These are phyloP conservation scores for Backusella parvicylindrica DNA, from an alignment of 192 early-diverging fungal species.

Conservation along the genomic window DNA sequence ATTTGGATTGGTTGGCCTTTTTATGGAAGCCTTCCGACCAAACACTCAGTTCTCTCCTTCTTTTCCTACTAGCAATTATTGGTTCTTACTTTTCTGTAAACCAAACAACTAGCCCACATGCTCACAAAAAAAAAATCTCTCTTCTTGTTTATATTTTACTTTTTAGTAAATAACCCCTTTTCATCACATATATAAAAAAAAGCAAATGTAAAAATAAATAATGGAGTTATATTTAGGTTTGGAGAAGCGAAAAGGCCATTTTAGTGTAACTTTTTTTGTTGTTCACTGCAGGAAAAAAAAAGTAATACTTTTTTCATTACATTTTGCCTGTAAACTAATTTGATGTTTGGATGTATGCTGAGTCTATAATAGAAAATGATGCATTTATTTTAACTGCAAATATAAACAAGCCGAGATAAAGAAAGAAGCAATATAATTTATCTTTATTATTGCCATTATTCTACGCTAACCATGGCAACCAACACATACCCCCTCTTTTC, in stretches of 20 bases:
- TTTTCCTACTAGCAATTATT: no score
- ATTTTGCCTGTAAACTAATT: background rate
- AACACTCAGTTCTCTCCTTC: background rate
- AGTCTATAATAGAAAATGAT: background rate
- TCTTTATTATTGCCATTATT: background rate
- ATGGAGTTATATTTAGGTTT: background rate
- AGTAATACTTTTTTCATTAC: background rate
- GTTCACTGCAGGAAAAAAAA: background rate
- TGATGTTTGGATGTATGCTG: background rate
- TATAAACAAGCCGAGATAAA: background rate
- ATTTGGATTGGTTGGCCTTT: background rate
- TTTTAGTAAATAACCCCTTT: background rate
- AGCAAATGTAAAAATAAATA: background rate
- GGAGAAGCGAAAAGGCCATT: background rate
- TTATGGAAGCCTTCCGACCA: background rate
- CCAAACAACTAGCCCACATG: background rate
- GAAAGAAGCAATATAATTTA: background rate
- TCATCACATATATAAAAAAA: background rate
- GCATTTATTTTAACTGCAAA: background rate
- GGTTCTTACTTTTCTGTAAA: background rate
- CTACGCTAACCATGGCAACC: background rate
- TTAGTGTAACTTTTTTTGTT: background rate
- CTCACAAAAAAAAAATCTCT: background rate
- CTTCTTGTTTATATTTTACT: background rate
- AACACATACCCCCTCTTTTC: background rate